Base-by-base conservation (phyloP, 2,329 filamentous ascomycete species). In the Trichoderma asperellum region DNA sequence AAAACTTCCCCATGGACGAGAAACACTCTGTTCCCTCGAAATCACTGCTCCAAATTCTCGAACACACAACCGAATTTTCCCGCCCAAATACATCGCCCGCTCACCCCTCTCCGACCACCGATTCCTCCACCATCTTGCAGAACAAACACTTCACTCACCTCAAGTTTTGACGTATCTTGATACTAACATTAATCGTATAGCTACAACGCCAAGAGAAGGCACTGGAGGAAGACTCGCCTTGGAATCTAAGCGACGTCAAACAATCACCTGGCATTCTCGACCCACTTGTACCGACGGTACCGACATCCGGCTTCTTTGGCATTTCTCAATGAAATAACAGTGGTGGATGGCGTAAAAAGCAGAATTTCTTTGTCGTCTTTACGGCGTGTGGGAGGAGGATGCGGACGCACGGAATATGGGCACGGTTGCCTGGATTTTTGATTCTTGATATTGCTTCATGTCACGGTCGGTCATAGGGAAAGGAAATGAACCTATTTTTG, bases 171-270 rank as follows among this genome's bases (percentile, higher is more conserved):
- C 40, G 40, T 18, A 21, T 5, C 10, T 40, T n/a, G 43, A 16
- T 58, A 68, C 64, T 68, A 43, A 68, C 69, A 27, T 29, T 11
- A 2, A 29, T 29, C n/a, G 29, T 58, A 78, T 83, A 99, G 96
- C 88, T 99, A 99, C 91, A 99, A 99, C 89, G 94, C 96, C 81
- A 99, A 99, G 93, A 89, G 96, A 86, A 92, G 96, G 87, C 96
- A 99, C 85, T 99, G 96, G 96, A 93, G 96, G 88, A 99, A 99
- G 95, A 98, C 96, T 83, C 92, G 94, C 83, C 93, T 99, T 86
- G 94, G 94, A 83, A 96, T 99, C 88, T 99, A 96, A 88, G 89
- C 85, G 83, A 84, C 73, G 77, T 78, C 76, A 57, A 52, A 29
- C 75, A 74, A 74, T 74, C 74, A 71, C 32, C 69, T 47, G 55